Evolutionary conservation across 176 grass and related monocot species (phyloP), one percentile per base, ranked within the genome.

Genomic region (Miscanthus lutarioriparius): DNA sequence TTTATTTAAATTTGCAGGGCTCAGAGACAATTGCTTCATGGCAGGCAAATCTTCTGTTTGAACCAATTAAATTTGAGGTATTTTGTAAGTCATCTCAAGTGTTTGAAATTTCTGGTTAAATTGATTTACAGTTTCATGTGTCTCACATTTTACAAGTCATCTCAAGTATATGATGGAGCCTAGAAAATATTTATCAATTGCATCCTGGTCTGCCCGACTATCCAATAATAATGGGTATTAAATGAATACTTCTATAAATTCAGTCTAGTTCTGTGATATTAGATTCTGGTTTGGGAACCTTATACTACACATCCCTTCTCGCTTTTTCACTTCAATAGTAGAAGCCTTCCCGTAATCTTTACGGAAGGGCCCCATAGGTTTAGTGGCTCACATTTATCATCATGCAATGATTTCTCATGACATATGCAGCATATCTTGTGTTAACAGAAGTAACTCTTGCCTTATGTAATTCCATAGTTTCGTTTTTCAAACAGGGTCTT

Each of bases 1-100:
- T 35, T 67, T 79, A 40, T 91, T 59, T 78, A 17, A 43, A 88
- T 75, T 62, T 71, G 73, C 58, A 97, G 94, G 94, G 94, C 64
- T 97, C 94, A 2, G 94, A 94, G 85, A 70, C 91, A 51, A 77
- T 97, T 0, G 79, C 89, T 81, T 94, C 91, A 67, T 97, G 91
- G 94, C 91, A 97, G 86, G 91, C 91, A 70, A 97, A 97, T 74
- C 91, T 97, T 77, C 72, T 97, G 35, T 97, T 97, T 88, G 94
- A 97, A 73, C 94, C 91, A 10, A 74, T 90, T 17, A 83, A 94
- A 82, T 97, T 97, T 79, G 94, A 97, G 91, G 94, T 97, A 91
- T 53, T 40, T 69, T 65, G 14, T 7, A 51, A 64, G 30, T 61
- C 49, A 22, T 82, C 35, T 67, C 28, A 67, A 67, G 15, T 33